Evolutionary conservation across 169 alveolate species (phyloP).

Genomic region (Cryptosporidium meleagridis): DNA sequence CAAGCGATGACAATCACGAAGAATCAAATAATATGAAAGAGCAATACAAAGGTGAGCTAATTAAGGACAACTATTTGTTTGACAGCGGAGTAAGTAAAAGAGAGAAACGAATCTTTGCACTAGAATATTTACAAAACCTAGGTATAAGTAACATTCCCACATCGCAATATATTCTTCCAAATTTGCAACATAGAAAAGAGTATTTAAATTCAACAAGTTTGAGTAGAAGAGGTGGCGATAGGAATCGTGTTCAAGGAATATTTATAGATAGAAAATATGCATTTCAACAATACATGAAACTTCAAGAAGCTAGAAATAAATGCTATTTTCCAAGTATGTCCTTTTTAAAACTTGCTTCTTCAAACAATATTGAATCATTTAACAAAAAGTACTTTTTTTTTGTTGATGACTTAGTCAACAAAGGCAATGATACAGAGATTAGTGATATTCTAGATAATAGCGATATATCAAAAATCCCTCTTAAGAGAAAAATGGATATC

Average conservation of each 20-base stretch:
- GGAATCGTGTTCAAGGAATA: constrained; percentile 69
- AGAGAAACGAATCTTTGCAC: constrained; percentile 54
- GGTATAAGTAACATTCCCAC: constrained; percentile 42
- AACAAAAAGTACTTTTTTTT: neutral
- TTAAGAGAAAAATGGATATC: constrained; percentile 17
- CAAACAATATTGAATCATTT: neutral
- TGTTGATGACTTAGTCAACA: neutral
- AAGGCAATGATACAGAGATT: neutral
- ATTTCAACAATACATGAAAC: constrained; percentile 44
- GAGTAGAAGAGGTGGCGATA: constrained; percentile 69
- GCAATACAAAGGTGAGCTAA: neutral
- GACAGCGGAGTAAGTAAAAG: constrained; percentile 21
- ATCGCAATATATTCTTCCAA: constrained; percentile 52
- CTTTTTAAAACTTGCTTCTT: neutral
- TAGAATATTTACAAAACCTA: constrained; percentile 60
- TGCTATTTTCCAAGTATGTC: constrained; percentile 23
- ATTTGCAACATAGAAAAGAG: constrained; percentile 27
- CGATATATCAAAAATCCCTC: constrained; percentile 30
- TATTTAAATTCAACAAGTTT: constrained; percentile 48
- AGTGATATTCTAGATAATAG: neutral
- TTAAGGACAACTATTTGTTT: neutral
- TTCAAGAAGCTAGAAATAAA: constrained; percentile 39
- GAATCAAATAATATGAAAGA: neutral
- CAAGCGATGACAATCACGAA: neutral
- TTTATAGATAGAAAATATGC: constrained; percentile 73